Percentiles rank a stretch among this genome's conserved stretches.
Conservation (phyloP, 371 early-diverging fungal genomes). For the Chytridium lagenaria region DNA sequence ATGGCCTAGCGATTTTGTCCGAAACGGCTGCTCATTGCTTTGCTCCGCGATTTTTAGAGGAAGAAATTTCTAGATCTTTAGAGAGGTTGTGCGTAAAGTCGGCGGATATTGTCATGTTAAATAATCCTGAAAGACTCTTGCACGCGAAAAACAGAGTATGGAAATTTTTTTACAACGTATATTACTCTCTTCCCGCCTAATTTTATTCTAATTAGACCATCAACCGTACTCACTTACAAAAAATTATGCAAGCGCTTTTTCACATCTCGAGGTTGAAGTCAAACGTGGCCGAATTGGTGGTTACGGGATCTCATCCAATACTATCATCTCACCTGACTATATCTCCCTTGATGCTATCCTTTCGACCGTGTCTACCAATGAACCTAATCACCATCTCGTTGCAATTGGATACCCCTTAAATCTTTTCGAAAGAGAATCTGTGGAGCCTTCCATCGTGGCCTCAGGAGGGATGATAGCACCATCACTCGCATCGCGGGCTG, state of each 20-base stretch:
- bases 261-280: constrained; percentile 70
- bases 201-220: background rate
- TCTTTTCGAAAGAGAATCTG: constrained; percentile 73
- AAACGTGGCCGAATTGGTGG: constrained; percentile 65
- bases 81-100: constrained; percentile 62
- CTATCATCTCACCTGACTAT: constrained; percentile 64
- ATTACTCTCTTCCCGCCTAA: constrained; percentile 1
- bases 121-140: constrained; percentile 79
- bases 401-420: constrained; percentile 77
- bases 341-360: constrained; percentile 57
- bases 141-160: constrained; percentile 59
- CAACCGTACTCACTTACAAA: background rate
- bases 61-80: constrained; percentile 66
- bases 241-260: constrained; percentile 52
- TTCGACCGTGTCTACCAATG: background rate
- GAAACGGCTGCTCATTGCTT: constrained; percentile 61
- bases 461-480: background rate
- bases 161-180: constrained; percentile 1
- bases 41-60: constrained; percentile 65
- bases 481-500: background rate
- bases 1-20: constrained; percentile 17
- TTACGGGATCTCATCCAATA: constrained; percentile 77
- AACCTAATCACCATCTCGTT: constrained; percentile 51
- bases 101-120: constrained; percentile 78
- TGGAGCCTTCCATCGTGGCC: constrained; percentile 25